These are phyloP conservation scores for Globisporangium barbulae DNA, from an alignment of 352 stramenopile genomes.

Conservation along the genomic window DNA sequence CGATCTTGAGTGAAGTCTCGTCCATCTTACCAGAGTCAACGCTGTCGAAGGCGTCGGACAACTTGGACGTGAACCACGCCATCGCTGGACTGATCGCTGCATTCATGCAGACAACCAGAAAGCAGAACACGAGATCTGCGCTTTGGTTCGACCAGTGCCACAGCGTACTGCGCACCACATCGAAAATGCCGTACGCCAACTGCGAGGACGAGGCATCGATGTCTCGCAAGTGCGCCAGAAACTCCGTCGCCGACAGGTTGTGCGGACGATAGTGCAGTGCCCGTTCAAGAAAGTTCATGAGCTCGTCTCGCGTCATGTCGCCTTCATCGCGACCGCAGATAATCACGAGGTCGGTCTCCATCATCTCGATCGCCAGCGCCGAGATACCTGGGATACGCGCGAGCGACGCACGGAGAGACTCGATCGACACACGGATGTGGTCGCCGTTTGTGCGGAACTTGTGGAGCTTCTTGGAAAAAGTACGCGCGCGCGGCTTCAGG, in stretches of 20 bases:
- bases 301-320: constrained; percentile 82
- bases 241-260: constrained; percentile 76
- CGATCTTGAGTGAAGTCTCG: constrained; percentile 54
- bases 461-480: constrained; percentile 88
- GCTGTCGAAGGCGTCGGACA: constrained; percentile 74
- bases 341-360: constrained; percentile 87
- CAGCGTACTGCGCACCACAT: constrained; percentile 78
- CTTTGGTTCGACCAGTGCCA: constrained; percentile 87
- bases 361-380: constrained; percentile 83
- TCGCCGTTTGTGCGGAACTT: constrained; percentile 84
- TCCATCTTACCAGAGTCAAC: constrained; percentile 34
- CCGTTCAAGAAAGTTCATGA: constrained; percentile 85
- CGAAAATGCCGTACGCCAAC: constrained; percentile 65
- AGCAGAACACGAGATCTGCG: constrained; percentile 62
- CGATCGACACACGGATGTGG: constrained; percentile 84
- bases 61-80: constrained; percentile 65
- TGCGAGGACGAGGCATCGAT: constrained; percentile 80
- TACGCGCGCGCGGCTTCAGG: constrained; percentile 77
- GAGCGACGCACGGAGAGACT: constrained; percentile 74
- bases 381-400: constrained; percentile 80
- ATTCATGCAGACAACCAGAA: constrained; percentile 83
- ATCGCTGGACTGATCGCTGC: constrained; percentile 75
- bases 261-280: constrained; percentile 75
- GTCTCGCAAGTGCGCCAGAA: constrained; percentile 76
- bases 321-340: constrained; percentile 83